These are phyloP conservation scores for Apophysomyces variabilis DNA, from an alignment of 371 early-diverging fungal genomes.

Conservation along the genomic window DNA sequence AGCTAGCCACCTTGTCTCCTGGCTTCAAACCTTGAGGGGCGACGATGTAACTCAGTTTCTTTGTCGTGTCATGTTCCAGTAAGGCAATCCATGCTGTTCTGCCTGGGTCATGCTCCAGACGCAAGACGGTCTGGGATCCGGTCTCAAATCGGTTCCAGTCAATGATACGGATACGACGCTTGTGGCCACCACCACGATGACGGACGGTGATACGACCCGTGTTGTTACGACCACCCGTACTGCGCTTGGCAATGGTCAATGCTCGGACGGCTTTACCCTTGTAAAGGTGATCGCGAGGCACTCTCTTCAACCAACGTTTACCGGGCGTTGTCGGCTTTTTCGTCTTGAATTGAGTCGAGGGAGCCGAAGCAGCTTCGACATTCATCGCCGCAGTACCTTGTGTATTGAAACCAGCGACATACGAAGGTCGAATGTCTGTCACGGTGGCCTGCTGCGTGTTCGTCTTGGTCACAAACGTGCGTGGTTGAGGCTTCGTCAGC, in stretches of 20 bases:
- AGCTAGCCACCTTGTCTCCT: conserved; percentile 60
- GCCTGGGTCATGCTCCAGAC: conserved; percentile 96
- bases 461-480: background rate
- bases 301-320: conserved; percentile 84
- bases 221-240: conserved; percentile 90
- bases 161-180: conserved; percentile 84
- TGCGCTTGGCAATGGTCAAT: conserved; percentile 83
- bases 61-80: conserved; percentile 76
- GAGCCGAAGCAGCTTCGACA: conserved; percentile 33
- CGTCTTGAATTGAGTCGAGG: conserved; percentile 79
- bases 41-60: conserved; percentile 83
- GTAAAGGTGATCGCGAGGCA: conserved; percentile 89
- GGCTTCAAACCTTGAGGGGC: conserved; percentile 80
- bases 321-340: conserved; percentile 93
- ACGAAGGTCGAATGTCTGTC: conserved; percentile 15
- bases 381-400: conserved; percentile 36
- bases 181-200: conserved; percentile 96
- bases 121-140: conserved; percentile 83
- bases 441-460: background rate
- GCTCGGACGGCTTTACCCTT: conserved; percentile 87
- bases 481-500: background rate
- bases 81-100: conserved; percentile 93
- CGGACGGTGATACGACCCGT: conserved; percentile 92
- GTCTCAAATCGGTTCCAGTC: conserved; percentile 84
- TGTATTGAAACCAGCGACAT: conserved; percentile 49